Evolutionary conservation across 2,329 filamentous ascomycete genomes (phyloP), one percentile per base, ranked within the genome.

Genomic region (Xylariaceae sp.): DNA sequence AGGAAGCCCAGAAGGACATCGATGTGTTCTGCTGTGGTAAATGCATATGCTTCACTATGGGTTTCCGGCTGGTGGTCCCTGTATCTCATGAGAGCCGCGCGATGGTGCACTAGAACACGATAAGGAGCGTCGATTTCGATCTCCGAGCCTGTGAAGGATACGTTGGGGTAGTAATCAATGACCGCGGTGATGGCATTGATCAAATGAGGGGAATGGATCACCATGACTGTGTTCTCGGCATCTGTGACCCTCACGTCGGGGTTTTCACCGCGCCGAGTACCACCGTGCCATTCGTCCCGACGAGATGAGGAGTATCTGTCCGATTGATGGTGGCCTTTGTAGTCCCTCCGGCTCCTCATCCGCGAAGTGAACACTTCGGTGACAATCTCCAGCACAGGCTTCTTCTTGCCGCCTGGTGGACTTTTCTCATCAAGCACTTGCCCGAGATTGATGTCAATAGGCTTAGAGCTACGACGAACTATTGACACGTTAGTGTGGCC

Each of bases 101-200:
- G 69, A 58, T 79, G 74, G 54, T 80, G 77, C 42, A 75, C 68
- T 13, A 81, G 68, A n/a, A 76, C 66, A 5, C 67, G 65, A 60
- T 79, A 80, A 1, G 79, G 79, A 3, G 72, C 71, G 16, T 68
- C 67, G 56, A 80, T 68, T 22, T 60, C 63, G 50, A 76, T 65
- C n/a, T 52, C 63, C 6, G 71, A 68, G 39, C 63, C 71, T 0
- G 68, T 62, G 46, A 76, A 69, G 26, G 26, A 26, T 8, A 26
- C 26, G 40, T 69, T 67, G 3, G 76, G 76, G 57, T 79, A 79
- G 58, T 78, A 80, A 21, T 66, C 68, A 6, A 80, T 70, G 5
- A 79, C 71, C 12, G 77, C 75, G 26, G 67, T 69, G 4, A 81
- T 68, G 1, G 76, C 76, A 44, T 76, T 72, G 58, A 75, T 71